A percentile compares a stretch with the other conserved stretches of the same genome.
Conservation (phyloP, 2,329 filamentous ascomycete species). For the Shiraia sp. region DNA sequence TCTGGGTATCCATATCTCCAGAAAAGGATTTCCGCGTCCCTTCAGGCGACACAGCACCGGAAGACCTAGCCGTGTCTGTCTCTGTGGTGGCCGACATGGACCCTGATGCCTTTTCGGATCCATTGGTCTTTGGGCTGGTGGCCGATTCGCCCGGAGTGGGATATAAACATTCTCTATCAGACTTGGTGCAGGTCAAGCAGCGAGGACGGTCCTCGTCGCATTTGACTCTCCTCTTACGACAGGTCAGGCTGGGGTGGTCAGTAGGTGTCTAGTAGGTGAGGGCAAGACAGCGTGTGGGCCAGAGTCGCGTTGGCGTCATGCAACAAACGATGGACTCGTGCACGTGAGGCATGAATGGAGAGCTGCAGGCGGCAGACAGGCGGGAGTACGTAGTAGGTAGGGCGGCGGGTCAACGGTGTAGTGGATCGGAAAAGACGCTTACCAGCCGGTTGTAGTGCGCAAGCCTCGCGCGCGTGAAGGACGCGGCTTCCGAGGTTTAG, state of each 20-base stretch:
- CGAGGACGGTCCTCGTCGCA: slow-evolving; percentile 54
- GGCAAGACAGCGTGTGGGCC: not conserved
- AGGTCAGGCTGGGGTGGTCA: slow-evolving; percentile 45
- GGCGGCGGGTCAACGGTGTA: not conserved
- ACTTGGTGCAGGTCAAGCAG: slow-evolving; percentile 52
- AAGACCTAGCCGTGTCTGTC: slow-evolving; percentile 6
- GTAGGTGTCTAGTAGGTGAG: slow-evolving; percentile 1
- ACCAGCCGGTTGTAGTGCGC: slow-evolving; percentile 52
- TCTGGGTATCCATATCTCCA: slow-evolving; percentile 23
- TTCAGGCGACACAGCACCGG: slow-evolving; percentile 17
- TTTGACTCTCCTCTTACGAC: slow-evolving; percentile 55
- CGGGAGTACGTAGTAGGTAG: too few species aligned
- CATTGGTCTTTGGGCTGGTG: slow-evolving; percentile 10
- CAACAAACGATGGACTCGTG: not conserved
- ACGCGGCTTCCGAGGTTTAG: slow-evolving; percentile 42
- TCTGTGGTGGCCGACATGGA: slow-evolving; percentile 19
- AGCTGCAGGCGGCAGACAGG: too few species aligned
- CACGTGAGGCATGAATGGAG: not conserved
- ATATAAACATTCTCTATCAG: slow-evolving; percentile 49
- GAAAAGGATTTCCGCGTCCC: slow-evolving; percentile 18
- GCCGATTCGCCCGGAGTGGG: slow-evolving; percentile 17
- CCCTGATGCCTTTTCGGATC: slow-evolving; percentile 11
- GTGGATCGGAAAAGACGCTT: slow-evolving; percentile 13
- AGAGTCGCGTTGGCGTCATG: too few species aligned
- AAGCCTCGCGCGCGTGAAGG: slow-evolving; percentile 51